Evolutionary conservation across 257 asterid genomes (phyloP), one percentile per base, ranked within the genome.

Genomic region (Petunia axillaris): DNA sequence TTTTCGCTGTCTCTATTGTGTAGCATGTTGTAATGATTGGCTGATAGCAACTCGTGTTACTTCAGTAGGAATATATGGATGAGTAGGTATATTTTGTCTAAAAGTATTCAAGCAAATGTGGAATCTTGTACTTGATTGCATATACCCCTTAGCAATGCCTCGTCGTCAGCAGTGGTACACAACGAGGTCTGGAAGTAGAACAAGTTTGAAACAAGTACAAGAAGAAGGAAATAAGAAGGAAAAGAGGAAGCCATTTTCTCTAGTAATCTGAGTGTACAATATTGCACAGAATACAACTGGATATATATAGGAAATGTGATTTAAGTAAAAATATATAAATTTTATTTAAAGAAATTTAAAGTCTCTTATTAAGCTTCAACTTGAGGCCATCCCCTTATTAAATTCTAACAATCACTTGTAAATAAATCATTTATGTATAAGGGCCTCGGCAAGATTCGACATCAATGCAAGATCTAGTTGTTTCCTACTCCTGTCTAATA

Each of bases 31-130:
- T 70, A 70, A 46, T 3, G 59, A 16, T 25, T 68, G 57, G 2
- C n/a, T 68, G 5, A 68, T 35, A 68, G 76, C 38, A 68, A 11
- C 58, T 1, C 1, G 57, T 2, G 58, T 70, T 46, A 70, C 38
- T 8, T 70, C 59, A 25, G 13, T 13, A n/a, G 59, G 77, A 4
- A 9, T 15, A 70, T 70, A 70, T 46, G 77, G 43, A 70, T 70
- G 77, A 25, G 14, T 68, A 44, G 15, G 59, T 70, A 46, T 8
- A 70, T 9, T 25, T 70, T 46, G 41, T 48, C 1, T 48, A 41
- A 70, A 70, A 46, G 57, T 46, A 3, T 7, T 46, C 11, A 70
- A 25, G 2, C 58, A 70, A 48, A 70, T 16, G 54, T 6, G 3
- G 36, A 2, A 70, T 70, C 58, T 70, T 70, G 58, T 9, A 70